Percentiles rank a stretch among this genome's conserved stretches.
phyloP scores from a whole-genome alignment of 2,329 filamentous ascomycete genomes.

The Curvularia spicifera region DNA sequence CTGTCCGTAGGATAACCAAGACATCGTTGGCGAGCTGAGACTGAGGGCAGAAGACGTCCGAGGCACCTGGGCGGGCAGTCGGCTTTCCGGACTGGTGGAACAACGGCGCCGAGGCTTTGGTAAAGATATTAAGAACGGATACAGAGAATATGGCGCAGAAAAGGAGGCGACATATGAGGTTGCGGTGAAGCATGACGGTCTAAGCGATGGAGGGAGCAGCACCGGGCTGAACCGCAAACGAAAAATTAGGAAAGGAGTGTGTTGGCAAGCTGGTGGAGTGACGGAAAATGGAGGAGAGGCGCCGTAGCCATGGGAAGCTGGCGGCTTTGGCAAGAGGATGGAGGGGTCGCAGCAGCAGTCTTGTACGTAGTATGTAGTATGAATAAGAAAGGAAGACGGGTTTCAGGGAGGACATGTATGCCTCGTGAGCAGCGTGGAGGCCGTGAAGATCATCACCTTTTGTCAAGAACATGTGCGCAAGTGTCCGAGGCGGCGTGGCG shows the following conservation, averaged over 20 bases:
- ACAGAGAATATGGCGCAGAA: constrained; percentile 45
- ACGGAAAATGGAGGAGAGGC: constrained; percentile 18
- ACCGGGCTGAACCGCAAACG: constrained; percentile 24
- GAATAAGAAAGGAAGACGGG: constrained; percentile 16
- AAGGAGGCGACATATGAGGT: constrained; percentile 43
- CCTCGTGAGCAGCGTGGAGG: constrained; percentile 14
- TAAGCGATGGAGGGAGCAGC: constrained; percentile 21
- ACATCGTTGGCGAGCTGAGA: constrained; percentile 56
- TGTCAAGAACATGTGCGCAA: constrained; percentile 24
- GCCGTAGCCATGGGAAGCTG: constrained; percentile 23
- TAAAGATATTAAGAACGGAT: constrained; percentile 46
- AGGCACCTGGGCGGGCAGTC: constrained; percentile 19
- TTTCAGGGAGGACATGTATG: constrained; percentile 14
- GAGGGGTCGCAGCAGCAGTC: constrained; percentile 11
- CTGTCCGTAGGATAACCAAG: constrained; percentile 65
- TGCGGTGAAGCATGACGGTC: constrained; percentile 39
- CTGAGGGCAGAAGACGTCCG: constrained; percentile 40
- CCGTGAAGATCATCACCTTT: constrained; percentile 31
- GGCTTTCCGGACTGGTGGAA: constrained; percentile 38
- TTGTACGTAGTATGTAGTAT: background rate
- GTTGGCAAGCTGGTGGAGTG: constrained; percentile 10
- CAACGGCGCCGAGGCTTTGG: constrained; percentile 36
- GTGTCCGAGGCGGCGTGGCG: constrained; percentile 26
- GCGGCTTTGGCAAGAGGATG: constrained; percentile 11
- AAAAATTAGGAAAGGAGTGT: constrained; percentile 12